Conservation (phyloP, 106 monocot species). For the Dendrobium nobile region DNA sequence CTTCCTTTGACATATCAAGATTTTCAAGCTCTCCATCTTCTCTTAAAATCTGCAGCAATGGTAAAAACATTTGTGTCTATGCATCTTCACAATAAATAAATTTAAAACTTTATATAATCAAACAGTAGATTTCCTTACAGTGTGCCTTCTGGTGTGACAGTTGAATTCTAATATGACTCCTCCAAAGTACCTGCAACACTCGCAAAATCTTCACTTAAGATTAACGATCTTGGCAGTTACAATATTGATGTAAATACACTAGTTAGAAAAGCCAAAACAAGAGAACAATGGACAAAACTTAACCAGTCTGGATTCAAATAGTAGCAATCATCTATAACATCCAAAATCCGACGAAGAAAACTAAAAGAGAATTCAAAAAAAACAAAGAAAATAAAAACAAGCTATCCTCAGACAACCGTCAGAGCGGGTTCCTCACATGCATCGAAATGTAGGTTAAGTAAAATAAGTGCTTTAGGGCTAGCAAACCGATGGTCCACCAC, state of each 20-base stretch:
- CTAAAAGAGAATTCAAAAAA: no score
- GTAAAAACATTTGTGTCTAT: background rate
- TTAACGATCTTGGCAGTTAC: background rate
- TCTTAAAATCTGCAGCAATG: conserved; percentile 37
- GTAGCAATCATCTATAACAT: no score
- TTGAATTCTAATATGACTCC: conserved; percentile 52
- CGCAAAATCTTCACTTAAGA: background rate
- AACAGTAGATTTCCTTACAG: conserved; percentile 34
- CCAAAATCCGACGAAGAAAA: no score
- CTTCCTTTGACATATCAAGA: conserved; percentile 46
- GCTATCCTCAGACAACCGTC: no score
- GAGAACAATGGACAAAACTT: no score
- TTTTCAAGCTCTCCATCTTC: conserved; percentile 43
- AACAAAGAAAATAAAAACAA: no score
- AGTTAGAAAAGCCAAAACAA: no score
- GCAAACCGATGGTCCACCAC: no score
- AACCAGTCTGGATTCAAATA: no score
- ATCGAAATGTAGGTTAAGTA: no score
- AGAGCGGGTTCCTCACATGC: no score
- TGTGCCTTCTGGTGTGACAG: conserved; percentile 38
- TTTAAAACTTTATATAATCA: background rate
- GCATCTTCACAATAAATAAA: background rate
- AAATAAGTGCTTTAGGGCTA: no score
- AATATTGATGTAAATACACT: background rate
- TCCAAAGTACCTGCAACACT: conserved; percentile 44